Conservation (phyloP, 768 basidiomycete genomes). For the Lentinula lateritia region DNA sequence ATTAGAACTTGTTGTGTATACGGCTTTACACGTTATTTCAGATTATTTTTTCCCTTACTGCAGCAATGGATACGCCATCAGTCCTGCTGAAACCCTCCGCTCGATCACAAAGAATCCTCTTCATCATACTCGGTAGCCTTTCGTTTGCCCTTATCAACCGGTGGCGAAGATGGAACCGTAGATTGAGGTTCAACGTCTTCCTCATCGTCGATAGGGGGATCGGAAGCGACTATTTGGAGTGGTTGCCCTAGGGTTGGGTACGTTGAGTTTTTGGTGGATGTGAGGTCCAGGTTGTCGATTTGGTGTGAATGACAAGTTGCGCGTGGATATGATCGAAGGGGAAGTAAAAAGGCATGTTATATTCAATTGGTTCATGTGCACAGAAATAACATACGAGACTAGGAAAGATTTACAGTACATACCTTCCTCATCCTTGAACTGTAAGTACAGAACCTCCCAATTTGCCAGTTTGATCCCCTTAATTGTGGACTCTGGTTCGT, state of each 20-base stretch:
- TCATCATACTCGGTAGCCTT: conserved; percentile 35
- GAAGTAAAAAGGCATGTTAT: background rate
- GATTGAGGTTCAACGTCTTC: conserved; percentile 21
- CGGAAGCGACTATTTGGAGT: conserved; percentile 51
- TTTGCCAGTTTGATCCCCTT: conserved; percentile 48
- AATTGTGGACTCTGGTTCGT: conserved; percentile 23
- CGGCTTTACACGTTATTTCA: no score
- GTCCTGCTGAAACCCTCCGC: background rate
- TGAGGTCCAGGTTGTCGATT: background rate
- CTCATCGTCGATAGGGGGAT: conserved; percentile 47
- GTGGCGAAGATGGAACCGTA: conserved; percentile 13
- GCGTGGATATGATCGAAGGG: background rate
- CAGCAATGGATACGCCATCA: background rate
- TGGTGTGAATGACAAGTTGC: background rate
- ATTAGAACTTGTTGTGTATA: no score
- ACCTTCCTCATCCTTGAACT: conserved; percentile 62
- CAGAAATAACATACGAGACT: background rate
- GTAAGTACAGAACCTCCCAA: conserved; percentile 68
- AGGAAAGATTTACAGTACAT: conserved; percentile 21
- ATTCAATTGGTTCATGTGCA: background rate
- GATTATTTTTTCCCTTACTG: background rate
- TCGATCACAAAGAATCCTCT: background rate
- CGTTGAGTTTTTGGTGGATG: background rate
- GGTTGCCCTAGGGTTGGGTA: conserved; percentile 41
- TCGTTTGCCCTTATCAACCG: conserved; percentile 55